Conservation (phyloP, 768 basidiomycete genomes). For the Agaricus bisporus region DNA sequence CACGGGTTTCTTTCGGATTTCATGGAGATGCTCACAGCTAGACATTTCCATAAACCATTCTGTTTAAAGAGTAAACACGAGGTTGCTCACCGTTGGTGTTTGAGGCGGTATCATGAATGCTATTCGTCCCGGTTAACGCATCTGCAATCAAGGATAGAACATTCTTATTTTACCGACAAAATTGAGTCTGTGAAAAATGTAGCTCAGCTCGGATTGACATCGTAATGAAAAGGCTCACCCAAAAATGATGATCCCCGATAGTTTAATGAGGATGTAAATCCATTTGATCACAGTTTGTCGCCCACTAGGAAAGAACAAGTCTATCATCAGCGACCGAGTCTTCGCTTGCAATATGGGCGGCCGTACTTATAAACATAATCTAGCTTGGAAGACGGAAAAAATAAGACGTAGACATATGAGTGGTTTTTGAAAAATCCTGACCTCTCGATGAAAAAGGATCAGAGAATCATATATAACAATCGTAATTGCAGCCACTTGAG, state of each 20-base stretch:
- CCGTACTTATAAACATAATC: not conserved
- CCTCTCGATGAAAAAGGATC: not conserved
- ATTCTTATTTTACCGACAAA: not conserved
- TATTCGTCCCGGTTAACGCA: not conserved
- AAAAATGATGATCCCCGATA: not conserved
- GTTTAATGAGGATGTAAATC: constrained; percentile 1
- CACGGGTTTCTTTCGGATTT: not conserved
- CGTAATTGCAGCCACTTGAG: not conserved
- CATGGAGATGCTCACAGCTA: not conserved
- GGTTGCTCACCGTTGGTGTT: not conserved
- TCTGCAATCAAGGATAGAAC: no score
- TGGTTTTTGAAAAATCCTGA: not conserved
- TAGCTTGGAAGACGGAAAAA: not conserved
- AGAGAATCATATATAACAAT: constrained; percentile 4
- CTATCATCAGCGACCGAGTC: not conserved
- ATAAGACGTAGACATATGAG: not conserved
- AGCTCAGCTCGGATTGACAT: not conserved
- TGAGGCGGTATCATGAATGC: not conserved
- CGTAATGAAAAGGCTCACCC: not conserved
- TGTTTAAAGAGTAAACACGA: not conserved
- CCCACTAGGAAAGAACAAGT: not conserved
- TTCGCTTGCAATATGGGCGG: not conserved
- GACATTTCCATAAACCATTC: not conserved
- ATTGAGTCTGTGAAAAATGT: not conserved
- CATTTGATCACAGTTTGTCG: not conserved